Conservation (phyloP, 2,329 filamentous ascomycete species). For the Arthroderma sp. region DNA sequence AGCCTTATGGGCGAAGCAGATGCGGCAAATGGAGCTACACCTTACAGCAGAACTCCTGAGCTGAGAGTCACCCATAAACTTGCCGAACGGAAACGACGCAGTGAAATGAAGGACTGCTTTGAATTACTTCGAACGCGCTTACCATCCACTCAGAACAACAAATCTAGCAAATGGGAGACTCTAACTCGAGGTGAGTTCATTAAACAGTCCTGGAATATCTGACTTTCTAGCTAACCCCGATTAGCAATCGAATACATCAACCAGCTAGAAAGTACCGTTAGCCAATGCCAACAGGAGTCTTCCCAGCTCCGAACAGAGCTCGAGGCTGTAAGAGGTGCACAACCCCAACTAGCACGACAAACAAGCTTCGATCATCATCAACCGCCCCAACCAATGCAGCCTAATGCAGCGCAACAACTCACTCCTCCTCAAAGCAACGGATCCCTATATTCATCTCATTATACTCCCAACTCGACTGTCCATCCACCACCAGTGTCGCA, state of each 20-base stretch:
- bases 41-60: slow-evolving; percentile 38
- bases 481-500: slow-evolving; percentile 14
- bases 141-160: slow-evolving; percentile 35
- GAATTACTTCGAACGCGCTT: slow-evolving; percentile 33
- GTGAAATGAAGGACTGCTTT: slow-evolving; percentile 41
- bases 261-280: slow-evolving; percentile 29
- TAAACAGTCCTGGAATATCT: slow-evolving; percentile 1
- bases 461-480: slow-evolving; percentile 14
- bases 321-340: slow-evolving; percentile 20
- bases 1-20: slow-evolving; percentile 35
- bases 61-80: slow-evolving; percentile 38
- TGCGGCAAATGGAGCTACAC: slow-evolving; percentile 27
- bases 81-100: slow-evolving; percentile 38
- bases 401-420: neutral
- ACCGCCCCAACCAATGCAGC: slow-evolving; percentile 4
- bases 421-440: slow-evolving; percentile 1
- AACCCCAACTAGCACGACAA: neutral
- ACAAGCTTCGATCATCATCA: neutral
- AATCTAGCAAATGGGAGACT: slow-evolving; percentile 41
- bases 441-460: slow-evolving; percentile 7
- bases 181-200: slow-evolving; percentile 29
- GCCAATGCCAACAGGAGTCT: slow-evolving; percentile 26
- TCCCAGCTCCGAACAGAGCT: slow-evolving; percentile 23
- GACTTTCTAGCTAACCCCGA: slow-evolving; percentile 23
- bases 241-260: slow-evolving; percentile 37